phyloP scores from a whole-genome alignment of 352 stramenopile genomes.

The Phytophthora ramorum region DNA sequence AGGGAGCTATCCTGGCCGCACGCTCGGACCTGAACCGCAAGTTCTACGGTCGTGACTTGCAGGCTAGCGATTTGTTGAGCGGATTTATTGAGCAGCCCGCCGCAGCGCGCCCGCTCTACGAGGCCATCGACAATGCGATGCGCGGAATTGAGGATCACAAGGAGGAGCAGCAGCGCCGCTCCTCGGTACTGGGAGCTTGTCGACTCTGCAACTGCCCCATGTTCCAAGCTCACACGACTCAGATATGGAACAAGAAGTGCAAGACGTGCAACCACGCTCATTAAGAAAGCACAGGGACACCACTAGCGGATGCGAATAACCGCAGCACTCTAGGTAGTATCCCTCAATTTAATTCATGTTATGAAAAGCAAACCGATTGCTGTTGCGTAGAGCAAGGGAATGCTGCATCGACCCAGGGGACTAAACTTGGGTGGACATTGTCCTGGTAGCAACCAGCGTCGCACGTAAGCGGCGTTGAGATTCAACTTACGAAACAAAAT shows the following conservation, averaged over 20 bases:
- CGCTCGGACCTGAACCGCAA: slow-evolving; percentile 90
- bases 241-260: slow-evolving; percentile 81
- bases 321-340: neutral
- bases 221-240: slow-evolving; percentile 67
- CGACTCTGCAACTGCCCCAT: slow-evolving; percentile 65
- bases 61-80: slow-evolving; percentile 51
- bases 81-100: slow-evolving; percentile 56
- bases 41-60: slow-evolving; percentile 86
- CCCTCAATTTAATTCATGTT: neutral
- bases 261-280: slow-evolving; percentile 74
- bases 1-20: slow-evolving; percentile 84
- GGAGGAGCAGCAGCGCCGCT: slow-evolving; percentile 46
- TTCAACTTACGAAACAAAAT: slow-evolving; percentile 7
- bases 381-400: too few species aligned
- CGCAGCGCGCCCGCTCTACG: slow-evolving; percentile 60
- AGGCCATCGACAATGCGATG: slow-evolving; percentile 66
- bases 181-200: slow-evolving; percentile 60
- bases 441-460: too few species aligned
- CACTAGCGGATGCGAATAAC: neutral
- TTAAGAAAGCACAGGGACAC: slow-evolving; percentile 26
- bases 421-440: too few species aligned
- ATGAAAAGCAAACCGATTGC: neutral
- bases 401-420: neutral
- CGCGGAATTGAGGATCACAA: slow-evolving; percentile 53
- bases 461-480: neutral